These are phyloP conservation scores for Aspergillus udagawae DNA, from an alignment of 2,329 filamentous ascomycete genomes.

Conservation along the genomic window DNA sequence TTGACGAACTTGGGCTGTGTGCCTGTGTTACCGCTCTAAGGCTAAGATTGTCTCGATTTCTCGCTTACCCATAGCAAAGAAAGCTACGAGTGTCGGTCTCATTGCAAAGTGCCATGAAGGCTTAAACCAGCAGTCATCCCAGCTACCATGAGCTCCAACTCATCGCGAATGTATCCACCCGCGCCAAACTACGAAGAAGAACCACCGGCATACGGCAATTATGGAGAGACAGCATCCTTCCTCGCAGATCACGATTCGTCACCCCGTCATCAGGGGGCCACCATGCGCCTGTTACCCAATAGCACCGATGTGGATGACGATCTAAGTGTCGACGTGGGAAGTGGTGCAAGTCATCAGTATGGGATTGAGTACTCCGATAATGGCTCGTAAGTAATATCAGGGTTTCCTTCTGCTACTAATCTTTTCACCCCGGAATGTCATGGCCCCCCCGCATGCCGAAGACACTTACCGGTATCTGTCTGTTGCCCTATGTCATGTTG, in stretches of 20 bases:
- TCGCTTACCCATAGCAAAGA: neutral
- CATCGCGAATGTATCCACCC: constrained; percentile 24
- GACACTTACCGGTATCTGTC: constrained; percentile 4
- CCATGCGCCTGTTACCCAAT: constrained; percentile 45
- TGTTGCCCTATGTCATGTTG: neutral
- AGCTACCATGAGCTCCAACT: constrained; percentile 17
- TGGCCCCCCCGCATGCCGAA: constrained; percentile 9
- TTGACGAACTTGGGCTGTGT: neutral
- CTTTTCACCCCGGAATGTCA: neutral
- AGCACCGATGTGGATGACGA: constrained; percentile 34
- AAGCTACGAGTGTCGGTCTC: neutral
- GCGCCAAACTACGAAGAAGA: constrained; percentile 40
- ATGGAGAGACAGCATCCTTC: constrained; percentile 28
- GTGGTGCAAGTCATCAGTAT: constrained; percentile 25
- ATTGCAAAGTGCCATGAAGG: neutral
- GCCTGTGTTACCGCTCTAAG: neutral
- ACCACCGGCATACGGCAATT: constrained; percentile 38
- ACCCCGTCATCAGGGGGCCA: constrained; percentile 32
- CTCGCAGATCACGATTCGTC: constrained; percentile 28
- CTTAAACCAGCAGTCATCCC: neutral
- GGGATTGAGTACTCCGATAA: constrained; percentile 22
- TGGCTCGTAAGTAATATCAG: constrained; percentile 37
- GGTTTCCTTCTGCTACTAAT: constrained; percentile 23
- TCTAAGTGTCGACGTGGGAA: constrained; percentile 22
- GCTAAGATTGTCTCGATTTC: constrained; percentile 1